Conservation (phyloP, 1,284 basidiomycete genomes). For the Moniliella sp. region DNA sequence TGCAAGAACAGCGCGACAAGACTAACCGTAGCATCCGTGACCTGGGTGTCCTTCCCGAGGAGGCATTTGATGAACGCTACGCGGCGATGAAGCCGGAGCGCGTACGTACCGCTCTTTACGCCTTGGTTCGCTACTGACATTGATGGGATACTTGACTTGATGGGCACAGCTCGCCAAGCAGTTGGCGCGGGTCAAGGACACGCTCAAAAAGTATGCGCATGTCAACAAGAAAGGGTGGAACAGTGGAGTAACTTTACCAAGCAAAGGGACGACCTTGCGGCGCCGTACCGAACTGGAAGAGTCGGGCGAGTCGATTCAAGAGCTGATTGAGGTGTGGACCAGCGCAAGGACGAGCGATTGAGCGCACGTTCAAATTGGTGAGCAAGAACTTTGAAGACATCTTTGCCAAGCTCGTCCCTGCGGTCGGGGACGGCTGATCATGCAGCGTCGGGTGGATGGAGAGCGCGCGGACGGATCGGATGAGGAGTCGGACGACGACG, state of each 20-base stretch:
- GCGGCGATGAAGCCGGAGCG: constrained; percentile 55
- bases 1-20: constrained; percentile 64
- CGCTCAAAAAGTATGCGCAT: constrained; percentile 80
- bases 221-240: constrained; percentile 99
- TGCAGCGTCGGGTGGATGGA: constrained; percentile 66
- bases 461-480: constrained; percentile 2
- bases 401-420: constrained; percentile 88
- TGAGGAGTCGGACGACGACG: constrained; percentile 29
- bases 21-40: constrained; percentile 84
- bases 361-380: constrained; percentile 91
- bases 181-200: constrained; percentile 70
- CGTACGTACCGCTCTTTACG: constrained; percentile 41
- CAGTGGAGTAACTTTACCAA: constrained; percentile 95
- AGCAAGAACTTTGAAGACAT: constrained; percentile 89
- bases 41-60: constrained; percentile 81
- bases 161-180: constrained; percentile 77
- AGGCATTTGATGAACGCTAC: constrained; percentile 81
- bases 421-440: constrained; percentile 67
- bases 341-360: constrained; percentile 91
- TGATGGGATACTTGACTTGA: too few relatives aligned
- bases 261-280: constrained; percentile 70
- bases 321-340: constrained; percentile 82
- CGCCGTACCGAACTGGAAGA: constrained; percentile 73
- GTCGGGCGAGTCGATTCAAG: constrained; percentile 68
- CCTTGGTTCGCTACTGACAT: too few relatives aligned